Conservation (phyloP, 2,329 filamentous ascomycete genomes). For the Curvularia hawaiiensis region DNA sequence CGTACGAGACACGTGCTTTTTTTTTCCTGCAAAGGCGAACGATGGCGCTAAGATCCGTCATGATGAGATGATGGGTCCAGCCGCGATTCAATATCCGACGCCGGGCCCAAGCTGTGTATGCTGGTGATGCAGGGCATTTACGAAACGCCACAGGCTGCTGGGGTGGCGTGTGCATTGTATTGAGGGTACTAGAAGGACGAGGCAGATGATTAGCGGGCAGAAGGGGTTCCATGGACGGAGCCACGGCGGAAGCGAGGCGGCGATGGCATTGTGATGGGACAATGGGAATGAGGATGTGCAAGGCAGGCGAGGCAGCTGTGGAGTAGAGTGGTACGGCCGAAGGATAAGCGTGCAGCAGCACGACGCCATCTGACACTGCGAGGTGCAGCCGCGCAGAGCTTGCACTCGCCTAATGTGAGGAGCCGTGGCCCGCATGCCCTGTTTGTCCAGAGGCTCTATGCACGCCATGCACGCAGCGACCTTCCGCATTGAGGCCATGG, state of each 20-base stretch:
- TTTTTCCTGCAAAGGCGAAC: constrained; percentile 26
- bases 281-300: background rate
- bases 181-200: too few relatives aligned
- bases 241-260: too few relatives aligned
- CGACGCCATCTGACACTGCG: constrained; percentile 11
- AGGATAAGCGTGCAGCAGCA: constrained; percentile 11
- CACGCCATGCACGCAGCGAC: constrained; percentile 18
- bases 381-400: constrained; percentile 23
- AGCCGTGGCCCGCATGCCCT: constrained; percentile 19
- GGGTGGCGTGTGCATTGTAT: background rate
- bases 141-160: constrained; percentile 25
- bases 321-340: too few relatives aligned
- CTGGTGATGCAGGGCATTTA: constrained; percentile 12
- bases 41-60: constrained; percentile 32
- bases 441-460: constrained; percentile 24
- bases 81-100: constrained; percentile 30
- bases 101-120: constrained; percentile 26
- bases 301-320: background rate
- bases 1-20: constrained; percentile 32
- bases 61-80: constrained; percentile 32
- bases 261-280: background rate
- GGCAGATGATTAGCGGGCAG: too few relatives aligned
- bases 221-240: background rate
- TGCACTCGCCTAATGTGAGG: constrained; percentile 15
- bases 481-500: constrained; percentile 29